Base-by-base conservation (phyloP, 1,284 basidiomycete species). In the Ceratobasidium sp. region DNA sequence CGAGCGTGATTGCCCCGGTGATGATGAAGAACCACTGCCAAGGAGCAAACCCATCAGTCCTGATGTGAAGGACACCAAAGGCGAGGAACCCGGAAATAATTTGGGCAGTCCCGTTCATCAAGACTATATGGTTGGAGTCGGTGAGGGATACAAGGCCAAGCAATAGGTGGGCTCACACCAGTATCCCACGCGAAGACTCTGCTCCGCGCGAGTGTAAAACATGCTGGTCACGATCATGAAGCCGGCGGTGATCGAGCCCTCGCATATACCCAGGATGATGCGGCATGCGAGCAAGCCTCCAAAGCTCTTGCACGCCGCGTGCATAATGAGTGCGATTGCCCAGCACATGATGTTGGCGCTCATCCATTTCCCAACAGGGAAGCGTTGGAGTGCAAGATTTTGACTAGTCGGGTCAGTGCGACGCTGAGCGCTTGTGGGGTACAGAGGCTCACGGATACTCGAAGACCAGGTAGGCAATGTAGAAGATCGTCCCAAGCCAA, bases 1-100 rank as follows among this genome's bases (percentile, higher is more conserved):
- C 71, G 37, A 80, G 68, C 11, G 80, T 78, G 37, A 79, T 71
- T 31, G 80, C 51, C 46, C 77, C 49, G 29, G 78, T 79, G 74
- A 80, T 79, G 76, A 83, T 80, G 78, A 82, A 79, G 49, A 78
- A 77, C 80, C 79, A 80, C 74, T 80, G 79, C 77, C 75, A 79
- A 49, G 71, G 71, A 14, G 71, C 71, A 27, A 73, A 73, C 0
- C 56, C 68, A 0, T 74, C 74, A 0, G 79, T 77, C 1, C 74
- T 63, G 74, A 80, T 77, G 61, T 81, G 80, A 16, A 77, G 78
- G 53, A 80, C 79, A 3, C 81, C 82, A 66, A 80, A 83, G 1
- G 81, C 80, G 43, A 82, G 74, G 74, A 83, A 79, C 2, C 79
- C 79, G 31, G 80, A 79, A 43, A 82, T 62, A 37, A 83, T 80